Evolutionary conservation across 179 eudicot species (phyloP).

Genomic region (Kewa caespitosa): DNA sequence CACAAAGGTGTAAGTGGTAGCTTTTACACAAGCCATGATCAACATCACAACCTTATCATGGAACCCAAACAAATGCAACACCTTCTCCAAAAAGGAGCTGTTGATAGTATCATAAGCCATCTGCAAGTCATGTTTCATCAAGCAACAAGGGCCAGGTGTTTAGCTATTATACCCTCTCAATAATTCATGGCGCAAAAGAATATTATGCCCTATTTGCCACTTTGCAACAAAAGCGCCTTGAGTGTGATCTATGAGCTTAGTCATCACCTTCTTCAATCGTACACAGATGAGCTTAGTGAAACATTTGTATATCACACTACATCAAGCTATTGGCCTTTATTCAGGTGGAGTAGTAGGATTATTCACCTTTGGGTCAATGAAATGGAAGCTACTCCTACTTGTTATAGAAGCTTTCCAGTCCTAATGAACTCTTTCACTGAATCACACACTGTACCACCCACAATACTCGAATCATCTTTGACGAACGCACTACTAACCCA

Average conservation of each 20-base stretch:
- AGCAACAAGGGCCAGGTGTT: neutral
- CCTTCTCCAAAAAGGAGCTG: neutral
- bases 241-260: neutral
- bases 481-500: too few species aligned
- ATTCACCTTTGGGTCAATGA: neutral
- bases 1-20: neutral
- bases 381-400: neutral
- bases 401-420: too few species aligned
- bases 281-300: neutral
- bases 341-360: neutral
- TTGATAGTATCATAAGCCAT: conserved; percentile 7
- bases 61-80: neutral
- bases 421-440: too few species aligned
- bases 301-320: neutral
- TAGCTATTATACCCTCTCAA: neutral
- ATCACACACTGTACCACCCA: too few species aligned
- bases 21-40: neutral
- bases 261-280: neutral
- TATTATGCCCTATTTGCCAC: neutral
- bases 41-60: neutral
- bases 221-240: conserved; percentile 2
- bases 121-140: neutral
- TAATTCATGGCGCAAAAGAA: neutral
- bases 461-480: too few species aligned
- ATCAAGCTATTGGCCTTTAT: neutral